Base-by-base conservation (phyloP, 306 rosid genomes). In the Canavalia gladiata region DNA sequence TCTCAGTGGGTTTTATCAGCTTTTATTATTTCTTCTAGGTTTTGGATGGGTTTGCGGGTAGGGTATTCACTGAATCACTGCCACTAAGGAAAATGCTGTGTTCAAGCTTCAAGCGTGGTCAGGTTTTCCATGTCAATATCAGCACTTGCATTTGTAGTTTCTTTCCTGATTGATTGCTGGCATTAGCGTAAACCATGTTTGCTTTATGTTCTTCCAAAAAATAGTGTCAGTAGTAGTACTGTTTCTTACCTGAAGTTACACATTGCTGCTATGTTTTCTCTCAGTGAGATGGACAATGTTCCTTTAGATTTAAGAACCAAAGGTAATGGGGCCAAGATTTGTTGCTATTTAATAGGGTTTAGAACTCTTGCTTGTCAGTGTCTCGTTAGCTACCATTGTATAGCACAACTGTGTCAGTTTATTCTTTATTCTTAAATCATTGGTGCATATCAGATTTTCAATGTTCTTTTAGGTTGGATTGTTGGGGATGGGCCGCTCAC, bases 401-500 rank as follows among this genome's bases (percentile, higher is more conserved):
- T 13, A 42, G 12, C 13, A 29, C 69, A 63, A 49, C 57, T 2
- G 8, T 52, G 39, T 54, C 42, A 51, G 3, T 69, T 75, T 68
- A 65, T 54, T 55, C 43, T 18, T 54, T 52, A 29, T 59, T 67
- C 57, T 35, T 52, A 55, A 82, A 72, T 76, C 63, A 31, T 41
- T 67, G 70, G 49, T 52, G 46, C 54, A 81, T 83, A 47, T 73
- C 57, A 34, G 50, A 64, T 51, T 45, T 50, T 74, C 12, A 81
- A 52, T 51, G 56, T 47, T 70, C 62, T 81, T 33, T 52, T 25
- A 95, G 99, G 99, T 93, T 66, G 99, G 98, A 59, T 84, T 95
- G 89, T 86, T 93, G 89, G 99, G 99, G 52, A 87, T 90, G 96
- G 99, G 89, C 45, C 90, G 98, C 66, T 54, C 85, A 4, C 96